Conservation (phyloP, 1,284 basidiomycete genomes). For the Spongiforma sp. region DNA sequence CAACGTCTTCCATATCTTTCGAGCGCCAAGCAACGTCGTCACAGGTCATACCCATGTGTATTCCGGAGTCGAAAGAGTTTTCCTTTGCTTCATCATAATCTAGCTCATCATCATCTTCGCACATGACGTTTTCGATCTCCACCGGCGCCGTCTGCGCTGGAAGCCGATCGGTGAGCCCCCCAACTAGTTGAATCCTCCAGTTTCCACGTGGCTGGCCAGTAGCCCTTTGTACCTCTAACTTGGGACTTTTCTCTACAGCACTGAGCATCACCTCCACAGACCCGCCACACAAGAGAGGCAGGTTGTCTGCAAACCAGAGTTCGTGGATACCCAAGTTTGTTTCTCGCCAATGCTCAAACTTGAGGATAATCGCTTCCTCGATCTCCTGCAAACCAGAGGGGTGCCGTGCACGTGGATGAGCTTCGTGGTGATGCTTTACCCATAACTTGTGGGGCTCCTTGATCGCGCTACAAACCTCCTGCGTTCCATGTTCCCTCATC, state of each 20-base stretch:
- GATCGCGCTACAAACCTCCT: slow-evolving; percentile 37
- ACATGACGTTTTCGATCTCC: slow-evolving; percentile 17
- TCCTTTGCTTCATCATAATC: slow-evolving; percentile 21
- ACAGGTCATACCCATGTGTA: slow-evolving; percentile 21
- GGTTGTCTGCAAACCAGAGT: slow-evolving; percentile 69
- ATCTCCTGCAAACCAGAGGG: slow-evolving; percentile 54
- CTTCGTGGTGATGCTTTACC: slow-evolving; percentile 53
- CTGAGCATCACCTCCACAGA: slow-evolving; percentile 63
- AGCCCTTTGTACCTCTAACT: slow-evolving; percentile 23
- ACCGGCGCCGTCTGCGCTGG: slow-evolving; percentile 8
- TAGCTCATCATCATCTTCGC: slow-evolving; percentile 26
- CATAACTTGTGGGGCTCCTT: slow-evolving; percentile 54
- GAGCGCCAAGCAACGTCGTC: slow-evolving; percentile 9
- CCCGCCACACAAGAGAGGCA: slow-evolving; percentile 70
- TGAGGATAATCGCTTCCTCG: slow-evolving; percentile 52
- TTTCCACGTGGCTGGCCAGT: slow-evolving; percentile 26
- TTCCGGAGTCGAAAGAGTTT: slow-evolving; percentile 33
- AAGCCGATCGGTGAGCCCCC: slow-evolving; percentile 7
- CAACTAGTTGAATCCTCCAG: slow-evolving; percentile 35
- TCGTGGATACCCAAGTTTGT: slow-evolving; percentile 61
- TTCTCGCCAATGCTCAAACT: slow-evolving; percentile 59
- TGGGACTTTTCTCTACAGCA: slow-evolving; percentile 50
- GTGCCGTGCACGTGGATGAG: slow-evolving; percentile 51
- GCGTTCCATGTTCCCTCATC: slow-evolving; percentile 43
- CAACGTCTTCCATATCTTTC: slow-evolving; percentile 14